Percentiles rank a stretch among this genome's conserved stretches.
phyloP scores from a whole-genome alignment of 2,329 filamentous ascomycete genomes.

The Cladobotryum protrusum region DNA sequence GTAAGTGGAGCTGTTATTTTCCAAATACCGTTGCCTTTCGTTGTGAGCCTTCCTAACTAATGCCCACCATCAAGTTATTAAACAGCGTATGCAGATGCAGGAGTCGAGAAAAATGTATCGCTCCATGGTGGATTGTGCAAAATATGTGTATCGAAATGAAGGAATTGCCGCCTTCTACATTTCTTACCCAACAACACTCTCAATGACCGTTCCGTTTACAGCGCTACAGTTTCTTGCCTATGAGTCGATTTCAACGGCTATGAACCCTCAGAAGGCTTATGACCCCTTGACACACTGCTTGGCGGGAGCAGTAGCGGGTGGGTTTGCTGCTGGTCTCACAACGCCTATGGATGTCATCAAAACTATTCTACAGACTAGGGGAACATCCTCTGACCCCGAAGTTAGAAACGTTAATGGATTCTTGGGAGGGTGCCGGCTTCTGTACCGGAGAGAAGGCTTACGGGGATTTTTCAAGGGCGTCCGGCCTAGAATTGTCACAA shows the following conservation, averaged over 20 bases:
- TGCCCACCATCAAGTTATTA: conserved; percentile 64
- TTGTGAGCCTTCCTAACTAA: background rate
- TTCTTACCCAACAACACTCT: conserved; percentile 94
- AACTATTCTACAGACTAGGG: conserved; percentile 90
- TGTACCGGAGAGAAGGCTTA: conserved; percentile 77
- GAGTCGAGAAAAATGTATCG: conserved; percentile 83
- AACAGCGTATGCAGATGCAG: conserved; percentile 98
- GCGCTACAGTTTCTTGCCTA: conserved; percentile 96
- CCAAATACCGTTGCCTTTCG: background rate
- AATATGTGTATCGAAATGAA: conserved; percentile 79
- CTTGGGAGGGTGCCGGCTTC: conserved; percentile 68
- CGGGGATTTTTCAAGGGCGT: conserved; percentile 90
- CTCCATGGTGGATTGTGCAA: conserved; percentile 80
- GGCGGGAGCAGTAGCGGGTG: conserved; percentile 86
- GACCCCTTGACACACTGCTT: conserved; percentile 91
- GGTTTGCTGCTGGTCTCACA: conserved; percentile 86
- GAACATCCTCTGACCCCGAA: conserved; percentile 73
- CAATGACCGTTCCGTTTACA: conserved; percentile 98
- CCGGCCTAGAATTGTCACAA: conserved; percentile 84
- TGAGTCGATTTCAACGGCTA: conserved; percentile 87
- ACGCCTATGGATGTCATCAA: conserved; percentile 98
- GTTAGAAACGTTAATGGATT: conserved; percentile 81
- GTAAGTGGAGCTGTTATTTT: conserved; percentile 43
- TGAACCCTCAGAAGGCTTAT: conserved; percentile 82
- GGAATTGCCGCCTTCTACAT: conserved; percentile 92